These are phyloP conservation scores for Dorcoceras hygrometricum DNA, from an alignment of 257 asterid genomes.

Conservation along the genomic window DNA sequence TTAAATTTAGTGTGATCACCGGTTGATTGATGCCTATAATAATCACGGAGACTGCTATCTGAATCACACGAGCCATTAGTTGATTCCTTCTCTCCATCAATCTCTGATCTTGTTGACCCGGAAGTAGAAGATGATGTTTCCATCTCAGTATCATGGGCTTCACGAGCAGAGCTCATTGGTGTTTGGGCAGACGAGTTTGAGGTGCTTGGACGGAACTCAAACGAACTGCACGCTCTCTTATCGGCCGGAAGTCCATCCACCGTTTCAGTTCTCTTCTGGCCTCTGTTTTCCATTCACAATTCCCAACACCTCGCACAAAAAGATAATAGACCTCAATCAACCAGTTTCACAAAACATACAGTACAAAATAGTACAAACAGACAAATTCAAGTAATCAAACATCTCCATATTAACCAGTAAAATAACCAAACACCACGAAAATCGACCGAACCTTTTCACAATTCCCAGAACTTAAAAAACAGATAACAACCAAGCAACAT, in stretches of 20 bases:
- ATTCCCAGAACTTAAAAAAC: conserved; percentile 1
- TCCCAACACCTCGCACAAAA: conserved; percentile 26
- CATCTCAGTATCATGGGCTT: conserved; percentile 62
- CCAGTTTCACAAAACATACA: neutral
- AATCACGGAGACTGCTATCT: conserved; percentile 53
- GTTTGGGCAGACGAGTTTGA: conserved; percentile 60
- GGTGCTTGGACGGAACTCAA: conserved; percentile 71
- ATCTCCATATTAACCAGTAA: neutral
- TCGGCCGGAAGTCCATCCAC: conserved; percentile 87
- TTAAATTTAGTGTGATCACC: conserved; percentile 61
- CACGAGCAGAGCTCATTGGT: conserved; percentile 42
- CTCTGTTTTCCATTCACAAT: conserved; percentile 65
- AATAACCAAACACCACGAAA: neutral
- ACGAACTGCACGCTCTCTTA: conserved; percentile 83
- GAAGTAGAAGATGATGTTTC: conserved; percentile 81
- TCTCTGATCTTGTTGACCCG: conserved; percentile 70
- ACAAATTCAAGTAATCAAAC: conserved; percentile 6
- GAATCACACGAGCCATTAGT: conserved; percentile 79
- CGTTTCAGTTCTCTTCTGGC: conserved; percentile 77
- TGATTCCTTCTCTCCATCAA: conserved; percentile 75
- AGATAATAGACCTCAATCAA: conserved; percentile 13
- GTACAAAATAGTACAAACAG: conserved; percentile 18
- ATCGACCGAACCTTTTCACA: neutral
- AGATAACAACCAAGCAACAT: conserved; percentile 13
- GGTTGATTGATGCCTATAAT: conserved; percentile 49